Evolutionary conservation across 164 flowering plant genomes (phyloP).

Genomic region (Amborella trichopoda): DNA sequence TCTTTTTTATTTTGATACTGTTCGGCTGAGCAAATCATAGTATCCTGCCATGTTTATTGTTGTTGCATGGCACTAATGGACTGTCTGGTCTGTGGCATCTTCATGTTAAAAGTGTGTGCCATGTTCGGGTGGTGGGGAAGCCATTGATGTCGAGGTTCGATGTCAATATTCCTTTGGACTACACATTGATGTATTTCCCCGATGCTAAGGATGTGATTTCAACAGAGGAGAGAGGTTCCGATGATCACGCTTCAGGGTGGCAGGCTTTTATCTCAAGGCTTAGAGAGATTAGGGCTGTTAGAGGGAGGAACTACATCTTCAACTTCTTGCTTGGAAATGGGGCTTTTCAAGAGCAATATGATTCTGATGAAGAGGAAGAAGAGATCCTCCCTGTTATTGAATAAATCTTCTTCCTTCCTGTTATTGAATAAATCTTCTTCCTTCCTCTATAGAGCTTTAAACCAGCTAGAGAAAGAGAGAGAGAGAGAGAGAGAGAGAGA

Average conservation of each 20-base stretch:
- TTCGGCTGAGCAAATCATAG: neutral
- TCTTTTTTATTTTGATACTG: neutral
- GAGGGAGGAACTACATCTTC: slow-evolving; percentile 28
- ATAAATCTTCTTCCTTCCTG: too few relatives aligned
- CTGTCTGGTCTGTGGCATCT: neutral
- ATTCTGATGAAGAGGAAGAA: too few relatives aligned
- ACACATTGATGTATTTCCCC: slow-evolving; percentile 26
- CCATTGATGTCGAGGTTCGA: slow-evolving; percentile 27
- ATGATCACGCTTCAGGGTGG: slow-evolving; percentile 18
- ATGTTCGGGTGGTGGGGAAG: slow-evolving; percentile 42
- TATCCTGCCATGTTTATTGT: neutral
- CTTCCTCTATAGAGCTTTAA: too few relatives aligned
- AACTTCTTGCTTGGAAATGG: too few relatives aligned
- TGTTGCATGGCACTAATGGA: neutral
- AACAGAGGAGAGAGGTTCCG: slow-evolving; percentile 4
- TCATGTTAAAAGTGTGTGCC: slow-evolving; percentile 25
- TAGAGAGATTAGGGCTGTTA: slow-evolving; percentile 12
- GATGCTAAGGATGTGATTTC: neutral
- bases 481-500: too few relatives aligned
- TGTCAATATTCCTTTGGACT: slow-evolving; percentile 13
- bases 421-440: too few relatives aligned
- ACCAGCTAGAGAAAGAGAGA: too few relatives aligned
- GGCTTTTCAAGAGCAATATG: too few relatives aligned
- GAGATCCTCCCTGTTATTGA: too few relatives aligned
- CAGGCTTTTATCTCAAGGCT: slow-evolving; percentile 17